Conservation (phyloP, 2,329 filamentous ascomycete genomes). For the Nakataea oryzae region DNA sequence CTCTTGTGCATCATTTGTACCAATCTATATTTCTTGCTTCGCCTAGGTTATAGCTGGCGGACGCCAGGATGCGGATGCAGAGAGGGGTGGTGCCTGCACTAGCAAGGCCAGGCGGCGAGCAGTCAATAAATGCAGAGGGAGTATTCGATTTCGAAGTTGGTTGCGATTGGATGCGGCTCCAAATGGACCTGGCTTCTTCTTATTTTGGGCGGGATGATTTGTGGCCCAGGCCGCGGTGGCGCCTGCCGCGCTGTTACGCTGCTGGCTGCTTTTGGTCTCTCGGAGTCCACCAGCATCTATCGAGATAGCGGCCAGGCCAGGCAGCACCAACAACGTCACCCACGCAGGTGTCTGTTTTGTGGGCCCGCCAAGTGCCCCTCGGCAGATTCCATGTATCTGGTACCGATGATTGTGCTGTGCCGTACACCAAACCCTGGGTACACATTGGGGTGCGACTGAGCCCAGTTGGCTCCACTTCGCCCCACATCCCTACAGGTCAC, state of each 20-base stretch:
- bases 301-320: not conserved
- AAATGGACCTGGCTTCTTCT: not conserved
- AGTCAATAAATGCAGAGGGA: not conserved
- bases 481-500: not conserved
- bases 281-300: not conserved
- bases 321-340: constrained; percentile 25
- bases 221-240: not conserved
- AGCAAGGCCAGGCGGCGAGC: not conserved
- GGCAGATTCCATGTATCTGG: not conserved
- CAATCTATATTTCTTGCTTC: no score
- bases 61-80: no score
- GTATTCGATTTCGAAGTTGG: not conserved
- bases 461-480: not conserved
- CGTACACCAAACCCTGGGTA: not conserved
- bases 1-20: no score
- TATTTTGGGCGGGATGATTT: not conserved
- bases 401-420: not conserved
- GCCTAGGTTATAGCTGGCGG: no score
- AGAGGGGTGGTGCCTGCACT: not conserved
- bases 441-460: not conserved
- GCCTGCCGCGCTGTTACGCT: not conserved
- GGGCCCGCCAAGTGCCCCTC: not conserved
- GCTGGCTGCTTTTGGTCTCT: no score
- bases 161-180: not conserved
- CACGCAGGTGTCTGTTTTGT: not conserved